Base-by-base conservation (phyloP, 129 eudicot genomes). In the Pseudognaphalium luteoalbum region DNA sequence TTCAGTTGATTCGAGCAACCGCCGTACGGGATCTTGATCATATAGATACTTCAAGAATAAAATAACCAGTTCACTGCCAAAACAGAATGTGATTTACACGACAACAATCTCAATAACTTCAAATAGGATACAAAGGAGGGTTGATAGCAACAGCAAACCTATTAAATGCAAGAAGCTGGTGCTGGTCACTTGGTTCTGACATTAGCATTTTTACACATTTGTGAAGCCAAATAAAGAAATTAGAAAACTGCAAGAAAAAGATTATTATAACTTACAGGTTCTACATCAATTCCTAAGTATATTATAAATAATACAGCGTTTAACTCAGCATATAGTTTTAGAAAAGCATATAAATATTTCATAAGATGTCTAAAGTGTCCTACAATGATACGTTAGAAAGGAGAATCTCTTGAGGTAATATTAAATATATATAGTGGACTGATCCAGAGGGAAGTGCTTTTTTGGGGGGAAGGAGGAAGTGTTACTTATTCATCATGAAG, bases 191-290 rank as follows among this genome's bases (percentile, higher is more conserved):
- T 79, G 97, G 86, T 85, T 95, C 99, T n/a, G 99, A 84, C 96
- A 88, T 91, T 58, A 95, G 82, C 76, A 87, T 85, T 89, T 86
- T 95, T 79, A 87, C 92, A 73, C 86, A 91, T 85, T 88, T 95
- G 66, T 86, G 90, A 71, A 95, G 96, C 99, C 99, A 95, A 80
- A 78, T 91, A 85, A 95, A 95, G 82, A 95, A 95, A 76, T 91
- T 91, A 62, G 99, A 90, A 80, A 87, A 95, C 99, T 95, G 97
- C 62, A 85, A 75, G 42, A 42, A 77, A 76, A 51, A 28, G 19
- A 35, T 75, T 59, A 61, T 54, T 68, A 79, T 5, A 70, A 88
- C 89, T 90, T 84, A 86, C 80, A 84, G 85, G 42, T 37, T 63
- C 65, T 10, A 35, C 44, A 32, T 77, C 28, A 34, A 54, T n/a